Conservation (phyloP, 805 yeast genomes). For the Ogataea siamensis region DNA sequence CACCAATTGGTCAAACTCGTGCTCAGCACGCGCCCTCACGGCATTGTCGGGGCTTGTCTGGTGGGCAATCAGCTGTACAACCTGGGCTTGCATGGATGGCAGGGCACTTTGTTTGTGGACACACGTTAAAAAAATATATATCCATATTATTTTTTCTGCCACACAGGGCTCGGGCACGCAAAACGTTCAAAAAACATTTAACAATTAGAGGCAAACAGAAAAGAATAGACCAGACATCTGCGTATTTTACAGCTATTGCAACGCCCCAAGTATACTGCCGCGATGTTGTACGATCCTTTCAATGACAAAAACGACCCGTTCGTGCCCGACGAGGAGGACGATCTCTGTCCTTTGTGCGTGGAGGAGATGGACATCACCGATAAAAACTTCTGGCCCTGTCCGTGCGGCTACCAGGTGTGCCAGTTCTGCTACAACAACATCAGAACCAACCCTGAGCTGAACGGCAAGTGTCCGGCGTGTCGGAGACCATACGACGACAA, state of each 20-base stretch:
- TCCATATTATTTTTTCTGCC: slow-evolving; percentile 1
- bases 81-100: slow-evolving; percentile 14
- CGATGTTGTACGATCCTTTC: slow-evolving; percentile 22
- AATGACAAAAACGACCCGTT: slow-evolving; percentile 47
- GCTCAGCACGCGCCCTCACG: slow-evolving; percentile 52
- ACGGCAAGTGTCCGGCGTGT: slow-evolving; percentile 97
- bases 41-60: slow-evolving; percentile 45
- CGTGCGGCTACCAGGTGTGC: slow-evolving; percentile 98
- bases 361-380: slow-evolving; percentile 98
- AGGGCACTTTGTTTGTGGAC: neutral
- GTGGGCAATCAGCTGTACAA: slow-evolving; percentile 18
- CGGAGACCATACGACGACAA: slow-evolving; percentile 93
- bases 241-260: neutral
- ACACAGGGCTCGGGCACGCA: slow-evolving; percentile 1
- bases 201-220: slow-evolving; percentile 9
- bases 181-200: slow-evolving; percentile 1
- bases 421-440: slow-evolving; percentile 98
- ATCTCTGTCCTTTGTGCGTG: slow-evolving; percentile 88
- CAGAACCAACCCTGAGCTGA: slow-evolving; percentile 90
- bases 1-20: slow-evolving; percentile 42
- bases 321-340: slow-evolving; percentile 79
- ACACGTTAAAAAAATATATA: slow-evolving; percentile 3
- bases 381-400: slow-evolving; percentile 97
- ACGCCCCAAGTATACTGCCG: neutral
- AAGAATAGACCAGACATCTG: neutral